Evolutionary conservation across 371 early-diverging fungal species (phyloP), one percentile per base, ranked within the genome.

Genomic region (Dichotomocladium elegans): DNA sequence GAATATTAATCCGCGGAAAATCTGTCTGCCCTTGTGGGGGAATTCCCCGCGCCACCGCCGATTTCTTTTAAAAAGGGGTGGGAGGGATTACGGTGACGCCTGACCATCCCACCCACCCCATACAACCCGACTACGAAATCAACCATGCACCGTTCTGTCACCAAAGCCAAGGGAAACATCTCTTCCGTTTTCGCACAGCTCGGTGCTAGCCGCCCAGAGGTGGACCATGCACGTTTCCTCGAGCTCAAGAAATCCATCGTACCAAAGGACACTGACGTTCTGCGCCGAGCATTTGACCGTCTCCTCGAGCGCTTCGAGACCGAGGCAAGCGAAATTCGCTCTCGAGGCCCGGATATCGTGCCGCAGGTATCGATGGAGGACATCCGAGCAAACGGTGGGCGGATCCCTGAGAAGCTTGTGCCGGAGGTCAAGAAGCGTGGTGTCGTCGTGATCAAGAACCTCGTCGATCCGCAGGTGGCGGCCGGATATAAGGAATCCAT

Each of bases 101-200:
- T n/a, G n/a, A n/a, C n/a, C n/a, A n/a, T n/a, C n/a, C n/a, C n/a
- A n/a, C n/a, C n/a, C n/a, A n/a, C n/a, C n/a, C n/a, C n/a, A n/a
- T n/a, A n/a, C n/a, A n/a, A n/a, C n/a, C n/a, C n/a, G n/a, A n/a
- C n/a, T n/a, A n/a, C n/a, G n/a, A n/a, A n/a, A n/a, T n/a, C n/a
- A n/a, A 8, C 14, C 37, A 59, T 59, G 60, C 27, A 47, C 28
- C 47, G 54, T 30, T 47, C 57, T 6, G 21, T 34, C 17, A 43
- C 12, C 17, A 70, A 67, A 35, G 52, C 64, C 48, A 67, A 61
- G n/a, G 72, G 69, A 3, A 63, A 72, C 35, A 72, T 72, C 12
- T 69, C 69, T 21, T 72, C 69, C 3, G 69, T 66, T 5, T 72
- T 69, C 34, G 64, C 63, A 2, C 63, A 68, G 14, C 51, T 72